Evolutionary conservation across 2,329 filamentous ascomycete genomes (phyloP), one percentile per base, ranked within the genome.

Genomic region (Hymenoscyphus repandus): DNA sequence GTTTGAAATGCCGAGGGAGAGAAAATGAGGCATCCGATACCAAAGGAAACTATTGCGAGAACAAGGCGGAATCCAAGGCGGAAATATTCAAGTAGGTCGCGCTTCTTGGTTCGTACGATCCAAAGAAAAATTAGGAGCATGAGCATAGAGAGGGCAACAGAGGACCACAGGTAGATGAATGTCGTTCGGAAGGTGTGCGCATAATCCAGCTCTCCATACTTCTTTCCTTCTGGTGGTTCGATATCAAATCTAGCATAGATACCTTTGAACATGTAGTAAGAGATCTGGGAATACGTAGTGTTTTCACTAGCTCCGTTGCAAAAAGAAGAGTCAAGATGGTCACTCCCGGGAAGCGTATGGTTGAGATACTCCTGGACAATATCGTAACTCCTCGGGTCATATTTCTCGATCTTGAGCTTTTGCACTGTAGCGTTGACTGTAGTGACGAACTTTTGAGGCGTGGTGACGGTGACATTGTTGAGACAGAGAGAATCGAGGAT

Each of bases 31-130:
- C 39, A 49, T 3, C 15, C 50, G 1, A 49, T 31, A 12, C 33
- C 50, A 9, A 45, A 6, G 11, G 50, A 38, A n/a, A 52, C n/a
- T 3, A 52, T 13, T 11, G 46, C 50, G 17, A 52, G 37, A 12
- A 46, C 15, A 11, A 43, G 20, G 15, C 50, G 50, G 34, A 48
- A 52, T 3, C 32, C 41, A 5, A 52, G 32, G 12, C 50, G 45
- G 11, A 52, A 6, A 12, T 18, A 48, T 38, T 52, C 50, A 3
- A 48, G 40, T 3, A 48, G 11, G 27, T 52, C 50, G 20, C 45
- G 50, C 40, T 52, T 52, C 33, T 49, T 52, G 18, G 39, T 49
- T 31, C 50, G 38, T 20, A 47, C 41, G 27, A 52, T 48, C 32
- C 40, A 52, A 30, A 48, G 45, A 31, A 52, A 47, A 1, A 52